Percentiles rank a stretch among this genome's conserved stretches.
phyloP scores from a whole-genome alignment of 2,329 filamentous ascomycete genomes.

The Colletotrichum echinochloae region DNA sequence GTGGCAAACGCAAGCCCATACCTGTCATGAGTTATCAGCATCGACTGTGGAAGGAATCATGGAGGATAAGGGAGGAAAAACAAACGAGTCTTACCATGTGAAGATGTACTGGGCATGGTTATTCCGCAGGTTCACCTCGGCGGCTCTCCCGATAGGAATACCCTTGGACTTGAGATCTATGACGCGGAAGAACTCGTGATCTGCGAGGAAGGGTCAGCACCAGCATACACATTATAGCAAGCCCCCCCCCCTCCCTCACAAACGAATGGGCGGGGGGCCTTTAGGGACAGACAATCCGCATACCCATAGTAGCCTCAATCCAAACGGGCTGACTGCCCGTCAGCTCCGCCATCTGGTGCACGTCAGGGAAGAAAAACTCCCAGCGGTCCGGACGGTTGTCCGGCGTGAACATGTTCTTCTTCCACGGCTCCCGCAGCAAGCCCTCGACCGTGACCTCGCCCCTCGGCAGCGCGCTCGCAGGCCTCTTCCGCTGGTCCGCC shows the following conservation, averaged over 20 bases:
- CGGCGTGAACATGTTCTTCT: conserved; percentile 98
- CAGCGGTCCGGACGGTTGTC: conserved; percentile 85
- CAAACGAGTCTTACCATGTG: conserved; percentile 77
- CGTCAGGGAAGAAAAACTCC: conserved; percentile 96
- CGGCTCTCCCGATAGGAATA: conserved; percentile 86
- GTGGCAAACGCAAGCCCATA: conserved; percentile 88
- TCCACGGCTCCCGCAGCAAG: conserved; percentile 87
- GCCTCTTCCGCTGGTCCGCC: conserved; percentile 72
- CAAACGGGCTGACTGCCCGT: conserved; percentile 89
- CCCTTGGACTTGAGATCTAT: conserved; percentile 83
- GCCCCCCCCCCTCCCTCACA: not conserved
- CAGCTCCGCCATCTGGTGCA: conserved; percentile 87
- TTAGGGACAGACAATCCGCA: conserved; percentile 40
- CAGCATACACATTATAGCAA: conserved; percentile 11
- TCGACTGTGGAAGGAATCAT: not conserved
- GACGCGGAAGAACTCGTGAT: conserved; percentile 80
- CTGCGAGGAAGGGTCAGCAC: conserved; percentile 56
- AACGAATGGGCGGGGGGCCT: too few species aligned
- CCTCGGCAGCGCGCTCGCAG: conserved; percentile 70
- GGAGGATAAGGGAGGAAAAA: not conserved
- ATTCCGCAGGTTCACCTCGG: conserved; percentile 94
- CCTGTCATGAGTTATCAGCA: conserved; percentile 62
- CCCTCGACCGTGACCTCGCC: conserved; percentile 86
- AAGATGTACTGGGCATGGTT: conserved; percentile 99
- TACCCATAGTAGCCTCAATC: conserved; percentile 96